Evolutionary conservation across 2,329 filamentous ascomycete genomes (phyloP).

Genomic region (Cladosporium sp.): DNA sequence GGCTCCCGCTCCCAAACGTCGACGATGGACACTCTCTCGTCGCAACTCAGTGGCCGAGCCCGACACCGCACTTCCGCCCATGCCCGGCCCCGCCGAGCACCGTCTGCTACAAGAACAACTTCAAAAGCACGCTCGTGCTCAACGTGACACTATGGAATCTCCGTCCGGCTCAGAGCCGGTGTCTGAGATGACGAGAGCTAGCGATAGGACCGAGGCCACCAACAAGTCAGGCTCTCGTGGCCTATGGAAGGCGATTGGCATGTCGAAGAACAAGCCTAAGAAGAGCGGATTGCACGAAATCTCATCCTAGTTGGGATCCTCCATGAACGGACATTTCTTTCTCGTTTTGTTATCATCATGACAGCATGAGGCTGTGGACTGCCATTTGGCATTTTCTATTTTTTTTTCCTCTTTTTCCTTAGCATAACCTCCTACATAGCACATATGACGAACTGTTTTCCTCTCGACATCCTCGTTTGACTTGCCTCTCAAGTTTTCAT

Average conservation of each 20-base stretch:
- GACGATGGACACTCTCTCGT: conserved; percentile 1
- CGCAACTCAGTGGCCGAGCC: conserved; percentile 1
- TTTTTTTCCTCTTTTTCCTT: too few relatives aligned
- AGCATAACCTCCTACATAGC: too few relatives aligned
- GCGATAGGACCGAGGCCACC: neutral
- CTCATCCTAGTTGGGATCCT: too few relatives aligned
- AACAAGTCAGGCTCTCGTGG: neutral
- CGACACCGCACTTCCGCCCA: conserved; percentile 7
- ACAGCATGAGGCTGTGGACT: neutral
- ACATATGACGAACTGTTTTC: too few relatives aligned
- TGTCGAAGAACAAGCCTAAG: conserved; percentile 4
- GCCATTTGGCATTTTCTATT: neutral
- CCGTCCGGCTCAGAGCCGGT: conserved; percentile 4
- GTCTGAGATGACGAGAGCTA: neutral
- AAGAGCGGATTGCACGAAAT: neutral
- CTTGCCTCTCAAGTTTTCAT: too few relatives aligned
- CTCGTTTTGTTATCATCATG: too few relatives aligned
- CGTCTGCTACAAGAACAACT: conserved; percentile 6
- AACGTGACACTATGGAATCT: conserved; percentile 1
- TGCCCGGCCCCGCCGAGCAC: conserved; percentile 5
- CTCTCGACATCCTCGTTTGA: too few relatives aligned
- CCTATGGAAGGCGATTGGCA: conserved; percentile 9
- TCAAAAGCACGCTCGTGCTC: conserved; percentile 4
- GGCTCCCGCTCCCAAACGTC: neutral
- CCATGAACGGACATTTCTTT: too few relatives aligned